A percentile compares a stretch with the other conserved stretches of the same genome.
Conservation (phyloP, 345 rosid species). For the Trapa bicornis region DNA sequence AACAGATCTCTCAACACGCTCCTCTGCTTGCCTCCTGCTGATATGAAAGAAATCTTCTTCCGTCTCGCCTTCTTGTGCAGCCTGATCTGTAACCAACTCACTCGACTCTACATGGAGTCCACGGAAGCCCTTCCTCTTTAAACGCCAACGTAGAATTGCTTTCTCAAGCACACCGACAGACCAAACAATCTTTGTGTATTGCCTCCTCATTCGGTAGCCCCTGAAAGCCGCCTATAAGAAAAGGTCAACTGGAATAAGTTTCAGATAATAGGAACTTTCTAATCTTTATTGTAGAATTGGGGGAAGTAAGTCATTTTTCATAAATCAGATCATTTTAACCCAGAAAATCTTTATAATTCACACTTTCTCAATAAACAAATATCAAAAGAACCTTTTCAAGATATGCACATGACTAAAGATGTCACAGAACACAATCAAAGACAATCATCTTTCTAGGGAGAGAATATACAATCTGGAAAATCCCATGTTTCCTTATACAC, state of each 20-base stretch:
- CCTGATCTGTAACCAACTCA: constrained; percentile 15
- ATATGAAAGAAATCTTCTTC: constrained; percentile 68
- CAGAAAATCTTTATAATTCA: not conserved
- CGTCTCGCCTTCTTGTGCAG: constrained; percentile 22
- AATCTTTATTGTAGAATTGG: not conserved
- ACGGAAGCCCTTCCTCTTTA: constrained; percentile 76
- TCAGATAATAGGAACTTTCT: not conserved
- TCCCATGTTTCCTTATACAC: too few relatives aligned
- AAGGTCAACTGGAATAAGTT: not conserved
- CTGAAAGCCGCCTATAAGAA: constrained; percentile 62
- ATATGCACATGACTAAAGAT: not conserved
- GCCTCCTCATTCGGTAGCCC: constrained; percentile 66
- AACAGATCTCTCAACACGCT: constrained; percentile 77
- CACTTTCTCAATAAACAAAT: not conserved
- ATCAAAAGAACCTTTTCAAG: not conserved
- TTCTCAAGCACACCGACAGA: constrained; percentile 94
- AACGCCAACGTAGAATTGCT: constrained; percentile 80
- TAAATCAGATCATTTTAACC: not conserved
- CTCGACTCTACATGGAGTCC: constrained; percentile 46
- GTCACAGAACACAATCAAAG: not conserved
- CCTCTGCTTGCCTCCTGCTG: constrained; percentile 81
- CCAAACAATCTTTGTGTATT: constrained; percentile 73
- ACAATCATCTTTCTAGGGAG: too few relatives aligned
- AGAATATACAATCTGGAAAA: too few relatives aligned
- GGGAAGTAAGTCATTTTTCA: not conserved